Percentiles rank a stretch among this genome's conserved stretches.
Evolutionary conservation across 106 monocot genomes (phyloP).

Genomic region (Dioscorea alata): DNA sequence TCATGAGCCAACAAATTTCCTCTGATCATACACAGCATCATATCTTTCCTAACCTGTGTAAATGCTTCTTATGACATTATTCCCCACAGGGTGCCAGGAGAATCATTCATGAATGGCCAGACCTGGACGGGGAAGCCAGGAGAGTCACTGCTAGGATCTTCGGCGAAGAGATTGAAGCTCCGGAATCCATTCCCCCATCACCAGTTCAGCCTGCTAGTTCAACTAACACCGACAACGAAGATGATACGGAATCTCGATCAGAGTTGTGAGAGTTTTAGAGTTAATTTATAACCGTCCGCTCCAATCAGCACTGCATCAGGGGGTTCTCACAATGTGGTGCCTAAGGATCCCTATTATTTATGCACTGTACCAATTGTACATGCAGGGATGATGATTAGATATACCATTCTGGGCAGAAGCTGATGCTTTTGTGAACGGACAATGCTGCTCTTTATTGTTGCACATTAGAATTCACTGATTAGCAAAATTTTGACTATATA

Average conservation of each 20-base stretch:
- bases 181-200: conserved; percentile 3
- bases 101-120: conserved; percentile 85
- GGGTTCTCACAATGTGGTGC: too few relatives aligned
- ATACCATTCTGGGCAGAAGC: too few relatives aligned
- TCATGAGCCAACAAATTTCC: background rate
- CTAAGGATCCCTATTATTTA: too few relatives aligned
- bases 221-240: conserved; percentile 5
- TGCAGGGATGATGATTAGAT: too few relatives aligned
- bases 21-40: background rate
- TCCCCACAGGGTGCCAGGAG: conserved; percentile 72
- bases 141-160: conserved; percentile 45
- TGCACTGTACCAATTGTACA: too few relatives aligned
- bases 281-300: too few relatives aligned
- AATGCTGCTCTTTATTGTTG: too few relatives aligned
- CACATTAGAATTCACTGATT: too few relatives aligned
- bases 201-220: conserved; percentile 12
- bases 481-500: too few relatives aligned
- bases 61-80: background rate
- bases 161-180: conserved; percentile 46
- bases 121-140: conserved; percentile 80
- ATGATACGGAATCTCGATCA: conserved; percentile 32
- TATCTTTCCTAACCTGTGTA: background rate
- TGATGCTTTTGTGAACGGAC: too few relatives aligned
- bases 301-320: too few relatives aligned
- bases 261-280: conserved; percentile 24